Conservation (phyloP, 1,284 basidiomycete genomes). For the Puccinia polysora region DNA sequence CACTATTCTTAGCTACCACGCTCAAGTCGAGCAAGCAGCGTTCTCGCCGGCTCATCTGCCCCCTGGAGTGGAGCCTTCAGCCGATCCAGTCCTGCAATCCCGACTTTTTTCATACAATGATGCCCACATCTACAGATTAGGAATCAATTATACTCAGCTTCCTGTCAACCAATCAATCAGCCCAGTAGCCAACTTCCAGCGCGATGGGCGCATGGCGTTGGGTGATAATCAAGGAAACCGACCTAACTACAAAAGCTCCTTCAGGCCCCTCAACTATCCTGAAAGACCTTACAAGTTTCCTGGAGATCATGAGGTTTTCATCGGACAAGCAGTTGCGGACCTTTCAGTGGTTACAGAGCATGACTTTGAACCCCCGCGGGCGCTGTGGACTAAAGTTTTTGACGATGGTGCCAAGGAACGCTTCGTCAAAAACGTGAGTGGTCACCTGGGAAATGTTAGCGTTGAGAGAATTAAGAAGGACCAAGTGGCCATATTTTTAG, state of each 20-base stretch:
- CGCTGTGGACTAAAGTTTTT: conserved; percentile 72
- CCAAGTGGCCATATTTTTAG: conserved; percentile 72
- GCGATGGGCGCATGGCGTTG: conserved; percentile 40
- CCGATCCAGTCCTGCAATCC: conserved; percentile 50
- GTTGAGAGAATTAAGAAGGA: conserved; percentile 31
- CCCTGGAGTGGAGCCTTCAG: conserved; percentile 48
- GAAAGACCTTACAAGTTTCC: conserved; percentile 31
- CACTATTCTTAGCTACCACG: conserved; percentile 23
- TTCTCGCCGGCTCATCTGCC: conserved; percentile 46
- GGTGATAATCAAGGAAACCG: conserved; percentile 37
- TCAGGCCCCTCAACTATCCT: conserved; percentile 24
- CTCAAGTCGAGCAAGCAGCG: conserved; percentile 36
- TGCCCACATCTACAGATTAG: conserved; percentile 50
- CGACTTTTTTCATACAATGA: conserved; percentile 51
- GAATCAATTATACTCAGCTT: conserved; percentile 50
- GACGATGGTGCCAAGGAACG: conserved; percentile 64
- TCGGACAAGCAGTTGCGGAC: conserved; percentile 68
- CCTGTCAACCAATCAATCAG: conserved; percentile 46
- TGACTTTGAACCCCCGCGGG: conserved; percentile 86
- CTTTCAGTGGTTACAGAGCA: conserved; percentile 71
- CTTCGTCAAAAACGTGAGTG: conserved; percentile 71
- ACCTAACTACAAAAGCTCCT: conserved; percentile 40
- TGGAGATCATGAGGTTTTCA: conserved; percentile 66
- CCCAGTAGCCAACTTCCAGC: conserved; percentile 43
- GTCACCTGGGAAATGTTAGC: conserved; percentile 64